These are phyloP conservation scores for Aureobasidium pullulans DNA, from an alignment of 2,329 filamentous ascomycete species.

Conservation along the genomic window DNA sequence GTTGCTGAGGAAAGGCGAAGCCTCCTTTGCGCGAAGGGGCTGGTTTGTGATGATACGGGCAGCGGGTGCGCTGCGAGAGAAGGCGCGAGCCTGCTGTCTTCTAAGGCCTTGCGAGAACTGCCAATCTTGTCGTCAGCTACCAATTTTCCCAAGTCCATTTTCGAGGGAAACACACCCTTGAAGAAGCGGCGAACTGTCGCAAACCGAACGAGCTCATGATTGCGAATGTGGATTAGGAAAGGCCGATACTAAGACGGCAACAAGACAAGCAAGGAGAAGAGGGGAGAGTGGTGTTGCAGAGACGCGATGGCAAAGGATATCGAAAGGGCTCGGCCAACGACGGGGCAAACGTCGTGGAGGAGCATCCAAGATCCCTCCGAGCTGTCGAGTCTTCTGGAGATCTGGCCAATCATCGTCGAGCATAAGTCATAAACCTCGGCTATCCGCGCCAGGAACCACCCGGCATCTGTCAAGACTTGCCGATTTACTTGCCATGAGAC, in stretches of 20 bases:
- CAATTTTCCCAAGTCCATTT: not conserved
- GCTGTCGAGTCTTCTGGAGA: not conserved
- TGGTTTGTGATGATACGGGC: constrained; percentile 80
- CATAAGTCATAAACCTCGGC: not conserved
- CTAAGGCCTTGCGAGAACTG: constrained; percentile 23
- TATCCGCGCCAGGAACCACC: not conserved
- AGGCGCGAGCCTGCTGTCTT: constrained; percentile 54
- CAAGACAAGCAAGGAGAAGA: not conserved
- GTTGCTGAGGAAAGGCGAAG: constrained; percentile 73
- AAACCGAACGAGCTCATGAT: constrained; percentile 30
- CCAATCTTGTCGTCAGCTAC: not conserved
- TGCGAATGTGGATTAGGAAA: constrained; percentile 1
- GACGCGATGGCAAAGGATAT: constrained; percentile 4
- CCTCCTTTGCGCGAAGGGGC: constrained; percentile 87
- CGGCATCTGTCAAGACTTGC: constrained; percentile 4
- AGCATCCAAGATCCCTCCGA: not conserved
- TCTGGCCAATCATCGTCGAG: not conserved
- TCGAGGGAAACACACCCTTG: constrained; percentile 21
- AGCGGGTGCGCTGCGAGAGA: constrained; percentile 78
- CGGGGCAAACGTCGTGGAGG: constrained; percentile 8
- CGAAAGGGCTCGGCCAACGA: not conserved
- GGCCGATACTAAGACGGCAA: constrained; percentile 7
- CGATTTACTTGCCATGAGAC: not conserved
- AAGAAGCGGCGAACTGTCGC: constrained; percentile 26
- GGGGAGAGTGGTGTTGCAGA: not conserved